phyloP scores from a whole-genome alignment of 2,329 filamentous ascomycete species.

The Aspergillus jensenii region DNA sequence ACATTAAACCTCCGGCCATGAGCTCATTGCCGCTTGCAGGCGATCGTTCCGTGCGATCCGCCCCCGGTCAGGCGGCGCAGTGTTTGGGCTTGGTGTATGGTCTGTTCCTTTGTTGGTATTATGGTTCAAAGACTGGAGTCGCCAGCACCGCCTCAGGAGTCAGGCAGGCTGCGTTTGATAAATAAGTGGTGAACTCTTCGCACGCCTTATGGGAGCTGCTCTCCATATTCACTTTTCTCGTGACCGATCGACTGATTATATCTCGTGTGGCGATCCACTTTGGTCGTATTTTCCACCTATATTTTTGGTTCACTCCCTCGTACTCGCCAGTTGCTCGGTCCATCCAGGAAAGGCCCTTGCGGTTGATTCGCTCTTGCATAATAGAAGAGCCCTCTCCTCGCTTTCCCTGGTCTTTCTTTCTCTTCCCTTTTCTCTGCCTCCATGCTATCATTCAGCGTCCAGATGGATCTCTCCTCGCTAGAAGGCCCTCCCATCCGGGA shows the following conservation, averaged over 20 bases:
- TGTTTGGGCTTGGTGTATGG: not conserved
- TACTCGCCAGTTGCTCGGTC: slow-evolving; percentile 9
- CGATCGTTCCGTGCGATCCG: not conserved
- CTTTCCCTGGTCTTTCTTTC: not conserved
- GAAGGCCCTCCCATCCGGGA: slow-evolving; percentile 34
- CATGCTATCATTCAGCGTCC: not conserved
- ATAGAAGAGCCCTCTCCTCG: not conserved
- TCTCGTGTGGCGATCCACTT: slow-evolving; percentile 12
- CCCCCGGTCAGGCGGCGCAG: slow-evolving; percentile 2
- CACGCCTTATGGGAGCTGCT: not conserved
- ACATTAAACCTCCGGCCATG: not conserved
- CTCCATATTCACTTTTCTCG: not conserved
- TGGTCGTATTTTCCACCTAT: slow-evolving; percentile 17
- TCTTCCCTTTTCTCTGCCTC: not conserved
- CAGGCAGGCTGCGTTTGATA: slow-evolving; percentile 6
- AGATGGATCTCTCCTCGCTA: slow-evolving; percentile 36
- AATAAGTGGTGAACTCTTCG: not conserved
- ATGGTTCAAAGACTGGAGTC: not conserved
- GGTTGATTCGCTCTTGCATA: not conserved
- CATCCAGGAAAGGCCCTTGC: not conserved
- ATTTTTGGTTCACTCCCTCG: slow-evolving; percentile 19
- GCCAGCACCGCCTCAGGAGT: slow-evolving; percentile 8
- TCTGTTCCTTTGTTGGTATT: slow-evolving; percentile 4
- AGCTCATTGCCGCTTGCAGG: not conserved
- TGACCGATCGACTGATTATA: not conserved